Base-by-base conservation (phyloP, 345 rosid species). In the Pistacia integerrima region DNA sequence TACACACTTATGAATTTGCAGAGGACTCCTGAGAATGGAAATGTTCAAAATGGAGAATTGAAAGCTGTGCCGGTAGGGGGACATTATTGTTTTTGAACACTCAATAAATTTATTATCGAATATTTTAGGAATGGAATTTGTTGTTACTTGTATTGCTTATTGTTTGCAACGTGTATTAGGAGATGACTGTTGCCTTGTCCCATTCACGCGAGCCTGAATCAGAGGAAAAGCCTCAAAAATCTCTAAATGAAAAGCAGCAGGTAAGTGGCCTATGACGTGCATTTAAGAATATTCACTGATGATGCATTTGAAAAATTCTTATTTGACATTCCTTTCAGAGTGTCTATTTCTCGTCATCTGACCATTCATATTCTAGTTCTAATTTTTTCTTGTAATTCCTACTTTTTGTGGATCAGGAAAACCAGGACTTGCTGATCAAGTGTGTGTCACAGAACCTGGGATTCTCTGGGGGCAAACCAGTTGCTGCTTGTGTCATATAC, bases 191-290 rank as follows among this genome's bases (percentile, higher is more conserved):
- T 76, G 80, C 91, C 77, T 75, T 85, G 35, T 79, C 90, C 73
- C 83, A 75, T 77, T 73, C 77, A 44, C 93, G 98, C 46, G 99
- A 93, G 74, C 97, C 97, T 73, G 99, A 93, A 82, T 94, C 97
- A 41, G 99, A 96, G 84, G 98, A 93, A 81, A 96, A 91, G 76
- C 99, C 98, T 73, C 99, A 93, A 84, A 96, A 96, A 78, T 83
- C 87, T 73, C 97, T 96, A 35, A 96, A 94, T 80, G 99, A 94
- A 87, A 96, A 88, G 88, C 99, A 96, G 87, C 98, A 92, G 97
- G 99, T 89, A 68, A 65, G 80, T 69, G 72, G 73, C 77, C 59
- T 44, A 33, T 61, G 12, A 13, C 38, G 48, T 62, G 70, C 79
- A 25, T 54, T 11, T 16, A 54, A 14, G 5, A 20, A 67, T 48